These are phyloP conservation scores for Ceratocystis destructans DNA, from an alignment of 2,329 filamentous ascomycete genomes.

Conservation along the genomic window DNA sequence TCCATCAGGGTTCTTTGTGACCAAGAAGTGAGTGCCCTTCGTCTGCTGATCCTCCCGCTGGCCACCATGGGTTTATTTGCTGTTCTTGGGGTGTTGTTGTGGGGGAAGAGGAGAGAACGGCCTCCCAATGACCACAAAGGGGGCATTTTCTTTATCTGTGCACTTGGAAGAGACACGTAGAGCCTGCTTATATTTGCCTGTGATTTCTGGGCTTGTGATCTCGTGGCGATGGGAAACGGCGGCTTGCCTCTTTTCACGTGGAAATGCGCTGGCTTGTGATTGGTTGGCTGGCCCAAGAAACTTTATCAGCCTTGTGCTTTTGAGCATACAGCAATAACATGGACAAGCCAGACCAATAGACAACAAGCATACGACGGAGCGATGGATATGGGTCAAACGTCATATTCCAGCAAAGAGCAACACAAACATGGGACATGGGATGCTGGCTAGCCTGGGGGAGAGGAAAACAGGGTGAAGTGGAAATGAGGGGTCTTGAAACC, in stretches of 20 bases:
- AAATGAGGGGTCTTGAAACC: slow-evolving; percentile 7
- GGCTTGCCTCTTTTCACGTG: background rate
- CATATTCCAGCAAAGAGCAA: background rate
- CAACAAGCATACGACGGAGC: background rate
- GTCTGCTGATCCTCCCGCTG: background rate
- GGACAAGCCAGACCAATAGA: background rate
- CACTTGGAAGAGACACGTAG: background rate
- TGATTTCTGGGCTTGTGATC: background rate
- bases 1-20: background rate
- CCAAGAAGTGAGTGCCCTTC: background rate
- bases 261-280: background rate
- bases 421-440: background rate
- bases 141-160: background rate
- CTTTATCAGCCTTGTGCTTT: background rate
- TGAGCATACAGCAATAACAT: background rate
- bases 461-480: background rate
- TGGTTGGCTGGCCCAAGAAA: background rate
- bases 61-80: background rate
- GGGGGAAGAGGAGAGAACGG: background rate
- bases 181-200: background rate
- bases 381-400: background rate
- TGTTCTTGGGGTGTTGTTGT: background rate
- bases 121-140: background rate
- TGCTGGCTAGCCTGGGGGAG: background rate
- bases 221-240: background rate